phyloP scores from a whole-genome alignment of 768 basidiomycete genomes.

The Cubamyces lactineus region DNA sequence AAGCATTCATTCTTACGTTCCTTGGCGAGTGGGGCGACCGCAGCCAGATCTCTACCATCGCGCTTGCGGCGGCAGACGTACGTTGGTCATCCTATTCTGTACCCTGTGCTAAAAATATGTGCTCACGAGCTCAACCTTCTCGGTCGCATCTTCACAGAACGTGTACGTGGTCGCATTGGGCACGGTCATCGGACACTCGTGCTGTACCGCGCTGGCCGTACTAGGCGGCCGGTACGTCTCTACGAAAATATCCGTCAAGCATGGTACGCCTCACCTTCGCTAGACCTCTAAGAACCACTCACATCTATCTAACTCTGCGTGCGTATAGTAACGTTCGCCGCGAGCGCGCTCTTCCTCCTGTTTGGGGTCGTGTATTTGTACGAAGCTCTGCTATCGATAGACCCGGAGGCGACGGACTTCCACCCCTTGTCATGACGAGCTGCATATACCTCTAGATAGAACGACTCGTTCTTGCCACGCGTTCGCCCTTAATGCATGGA shows the following conservation, averaged over 20 bases:
- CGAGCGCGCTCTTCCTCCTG: slow-evolving; percentile 79
- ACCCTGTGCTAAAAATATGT: slow-evolving; percentile 5
- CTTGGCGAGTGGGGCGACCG: slow-evolving; percentile 99
- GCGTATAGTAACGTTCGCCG: slow-evolving; percentile 74
- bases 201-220: slow-evolving; percentile 88
- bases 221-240: slow-evolving; percentile 93
- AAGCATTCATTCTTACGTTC: slow-evolving; percentile 93
- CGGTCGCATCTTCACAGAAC: slow-evolving; percentile 56
- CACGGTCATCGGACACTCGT: slow-evolving; percentile 85
- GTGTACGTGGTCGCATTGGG: slow-evolving; percentile 90
- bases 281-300: background rate
- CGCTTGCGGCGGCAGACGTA: slow-evolving; percentile 93
- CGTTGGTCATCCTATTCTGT: slow-evolving; percentile 1
- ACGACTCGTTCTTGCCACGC: background rate
- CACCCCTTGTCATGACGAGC: slow-evolving; percentile 17
- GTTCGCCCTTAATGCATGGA: slow-evolving; percentile 12
- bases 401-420: slow-evolving; percentile 31
- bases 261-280: slow-evolving; percentile 56
- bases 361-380: slow-evolving; percentile 82
- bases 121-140: slow-evolving; percentile 8
- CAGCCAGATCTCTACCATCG: slow-evolving; percentile 97
- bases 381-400: slow-evolving; percentile 43
- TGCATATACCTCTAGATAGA: slow-evolving; percentile 13
- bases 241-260: slow-evolving; percentile 93
- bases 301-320: background rate